Evolutionary conservation across 345 rosid genomes (phyloP).

Genomic region (Melaleuca alternifolia): DNA sequence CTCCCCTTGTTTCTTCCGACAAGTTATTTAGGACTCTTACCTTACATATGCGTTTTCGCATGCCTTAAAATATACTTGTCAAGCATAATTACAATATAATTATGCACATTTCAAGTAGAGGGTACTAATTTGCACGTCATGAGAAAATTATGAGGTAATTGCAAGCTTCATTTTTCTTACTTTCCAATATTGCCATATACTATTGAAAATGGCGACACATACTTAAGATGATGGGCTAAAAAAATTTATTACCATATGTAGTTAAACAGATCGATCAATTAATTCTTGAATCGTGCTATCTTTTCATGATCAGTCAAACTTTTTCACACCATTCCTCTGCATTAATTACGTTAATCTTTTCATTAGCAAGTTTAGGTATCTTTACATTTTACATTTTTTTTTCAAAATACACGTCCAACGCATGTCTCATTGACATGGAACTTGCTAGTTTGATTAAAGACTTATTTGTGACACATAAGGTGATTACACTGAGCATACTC

Average conservation of each 20-base stretch:
- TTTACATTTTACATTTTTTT: neutral
- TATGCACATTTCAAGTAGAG: neutral
- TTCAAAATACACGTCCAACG: neutral
- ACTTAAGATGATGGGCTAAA: neutral
- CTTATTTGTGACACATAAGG: neutral
- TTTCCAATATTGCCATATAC: neutral
- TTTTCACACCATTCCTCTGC: neutral
- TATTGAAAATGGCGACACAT: neutral
- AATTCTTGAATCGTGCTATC: neutral
- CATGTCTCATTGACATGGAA: neutral
- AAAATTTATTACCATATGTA: neutral
- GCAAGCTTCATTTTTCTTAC: neutral
- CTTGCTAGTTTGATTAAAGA: fast-evolving
- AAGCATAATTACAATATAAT: neutral
- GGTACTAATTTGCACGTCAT: neutral
- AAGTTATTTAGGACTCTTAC: neutral
- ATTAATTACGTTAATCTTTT: neutral
- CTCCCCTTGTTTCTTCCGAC: neutral
- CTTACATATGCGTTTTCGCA: neutral
- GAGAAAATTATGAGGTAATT: neutral
- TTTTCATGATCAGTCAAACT: neutral
- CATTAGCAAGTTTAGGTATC: neutral
- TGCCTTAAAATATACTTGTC: neutral
- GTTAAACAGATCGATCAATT: neutral
- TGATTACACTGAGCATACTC: neutral